These are phyloP conservation scores for Globisporangium mamillatum DNA, from an alignment of 352 stramenopile species.

Conservation along the genomic window DNA sequence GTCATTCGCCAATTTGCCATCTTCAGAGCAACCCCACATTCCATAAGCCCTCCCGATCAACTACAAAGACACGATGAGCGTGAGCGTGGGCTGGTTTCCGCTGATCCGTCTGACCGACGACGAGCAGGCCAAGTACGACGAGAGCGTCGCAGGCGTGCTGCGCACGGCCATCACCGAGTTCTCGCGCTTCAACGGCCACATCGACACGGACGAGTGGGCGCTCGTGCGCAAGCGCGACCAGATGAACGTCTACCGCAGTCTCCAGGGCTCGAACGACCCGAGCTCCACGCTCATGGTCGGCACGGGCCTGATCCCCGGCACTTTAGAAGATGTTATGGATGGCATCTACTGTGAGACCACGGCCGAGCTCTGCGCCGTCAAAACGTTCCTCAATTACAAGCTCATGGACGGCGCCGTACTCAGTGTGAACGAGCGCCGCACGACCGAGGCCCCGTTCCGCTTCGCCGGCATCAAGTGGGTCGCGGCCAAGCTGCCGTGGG, in stretches of 20 bases:
- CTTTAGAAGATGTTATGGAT: constrained; percentile 36
- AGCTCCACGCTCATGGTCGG: constrained; percentile 18
- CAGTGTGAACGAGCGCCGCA: constrained; percentile 29
- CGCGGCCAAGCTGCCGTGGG: constrained; percentile 27
- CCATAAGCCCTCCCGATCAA: not conserved
- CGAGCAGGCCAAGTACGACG: constrained; percentile 15
- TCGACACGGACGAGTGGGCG: constrained; percentile 19
- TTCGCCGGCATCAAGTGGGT: constrained; percentile 58
- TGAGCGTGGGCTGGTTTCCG: constrained; percentile 16
- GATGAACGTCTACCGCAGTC: constrained; percentile 20
- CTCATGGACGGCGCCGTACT: constrained; percentile 33
- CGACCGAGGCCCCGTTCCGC: constrained; percentile 29
- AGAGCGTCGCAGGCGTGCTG: constrained; percentile 2
- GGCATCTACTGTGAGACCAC: constrained; percentile 45
- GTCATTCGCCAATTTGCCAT: constrained; percentile 12
- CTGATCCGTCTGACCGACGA: constrained; percentile 15
- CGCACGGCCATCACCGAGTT: constrained; percentile 13
- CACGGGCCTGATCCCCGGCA: constrained; percentile 11
- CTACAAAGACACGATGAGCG: not conserved
- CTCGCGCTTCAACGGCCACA: constrained; percentile 15
- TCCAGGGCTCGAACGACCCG: not conserved
- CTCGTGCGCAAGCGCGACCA: constrained; percentile 17
- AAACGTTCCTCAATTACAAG: constrained; percentile 34
- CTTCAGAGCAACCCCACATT: not conserved
- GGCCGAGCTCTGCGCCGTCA: constrained; percentile 31